Evolutionary conservation across 768 basidiomycete genomes (phyloP), one percentile per base, ranked within the genome.

Genomic region (Boletus rubescentipes): DNA sequence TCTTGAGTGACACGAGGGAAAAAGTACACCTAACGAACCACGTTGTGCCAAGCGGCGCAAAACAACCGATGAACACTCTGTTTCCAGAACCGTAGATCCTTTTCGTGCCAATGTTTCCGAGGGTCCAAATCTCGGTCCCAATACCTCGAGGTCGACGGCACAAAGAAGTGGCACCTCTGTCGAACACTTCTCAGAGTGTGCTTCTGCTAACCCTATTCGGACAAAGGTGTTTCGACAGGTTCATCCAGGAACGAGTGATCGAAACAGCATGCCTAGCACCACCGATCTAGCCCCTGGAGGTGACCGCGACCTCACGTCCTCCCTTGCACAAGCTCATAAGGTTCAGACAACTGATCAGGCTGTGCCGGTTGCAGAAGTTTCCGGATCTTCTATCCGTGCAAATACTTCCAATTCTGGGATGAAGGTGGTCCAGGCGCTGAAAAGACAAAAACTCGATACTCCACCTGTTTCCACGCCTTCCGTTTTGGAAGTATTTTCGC

Each of bases 241-340:
- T 26, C 39, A n/a, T 41, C 36, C 23, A 5, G 35, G 9, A 34
- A 44, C 16, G 16, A 38, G 20, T 35, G 36, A 11, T 35, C 51
- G 40, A 53, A 46, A 38, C 47, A 42, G 40, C 54, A 40, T 54
- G 59, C 32, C 36, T 29, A 10, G 47, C 59, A 57, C 55, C 55
- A 57, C 57, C 46, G 47, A 8, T 49, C 47, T 46, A 55, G 38
- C 52, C 49, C 41, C 32, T 26, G 39, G 20, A 8, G 35, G 31
- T n/a, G 46, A 37, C 12, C 38, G 9, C n/a, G 32, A 29, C 35
- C 42, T 42, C 38, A 34, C 31, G 40, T 21, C 20, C 12, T 8
- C 41, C 18, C 10, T 18, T 15, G 12, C 18, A 18, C 55, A 29
- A 12, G 30, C 14, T 29, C 41, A 38, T n/a, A 47, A 10, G 9